Evolutionary conservation across 306 rosid genomes (phyloP).

Genomic region (Malus asiatica): DNA sequence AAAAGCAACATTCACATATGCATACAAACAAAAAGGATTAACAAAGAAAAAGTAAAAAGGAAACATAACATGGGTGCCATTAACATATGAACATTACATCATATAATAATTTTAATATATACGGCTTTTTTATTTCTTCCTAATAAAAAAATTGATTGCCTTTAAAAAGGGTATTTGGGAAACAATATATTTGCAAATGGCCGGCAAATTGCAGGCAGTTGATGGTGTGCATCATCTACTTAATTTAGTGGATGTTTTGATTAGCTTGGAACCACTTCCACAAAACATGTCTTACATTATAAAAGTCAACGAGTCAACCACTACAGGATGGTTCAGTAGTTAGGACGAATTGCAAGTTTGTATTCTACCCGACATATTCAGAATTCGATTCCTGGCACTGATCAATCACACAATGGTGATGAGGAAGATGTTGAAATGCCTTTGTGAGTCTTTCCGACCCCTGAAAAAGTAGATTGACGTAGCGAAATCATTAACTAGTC

Average conservation of each 20-base stretch:
- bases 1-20: neutral
- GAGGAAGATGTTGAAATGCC: fast-evolving
- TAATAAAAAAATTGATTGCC: neutral
- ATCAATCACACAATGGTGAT: too few species aligned
- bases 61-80: conserved; percentile 7
- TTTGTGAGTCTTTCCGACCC: fast-evolving
- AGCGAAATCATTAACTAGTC: too few species aligned
- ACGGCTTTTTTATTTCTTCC: neutral
- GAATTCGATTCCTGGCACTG: fast-evolving
- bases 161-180: neutral
- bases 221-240: neutral
- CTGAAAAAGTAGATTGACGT: too few species aligned
- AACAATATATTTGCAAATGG: neutral
- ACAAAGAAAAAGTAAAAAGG: neutral
- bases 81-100: neutral
- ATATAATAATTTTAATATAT: too few species aligned
- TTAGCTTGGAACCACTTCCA: neutral
- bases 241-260: neutral
- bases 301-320: too few species aligned
- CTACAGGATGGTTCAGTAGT: too few species aligned
- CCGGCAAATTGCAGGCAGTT: neutral
- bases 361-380: too few species aligned
- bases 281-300: neutral
- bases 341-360: fast-evolving
- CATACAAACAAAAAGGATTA: neutral